Base-by-base conservation (phyloP, 1,284 basidiomycete species). In the Xanthoconium separans region DNA sequence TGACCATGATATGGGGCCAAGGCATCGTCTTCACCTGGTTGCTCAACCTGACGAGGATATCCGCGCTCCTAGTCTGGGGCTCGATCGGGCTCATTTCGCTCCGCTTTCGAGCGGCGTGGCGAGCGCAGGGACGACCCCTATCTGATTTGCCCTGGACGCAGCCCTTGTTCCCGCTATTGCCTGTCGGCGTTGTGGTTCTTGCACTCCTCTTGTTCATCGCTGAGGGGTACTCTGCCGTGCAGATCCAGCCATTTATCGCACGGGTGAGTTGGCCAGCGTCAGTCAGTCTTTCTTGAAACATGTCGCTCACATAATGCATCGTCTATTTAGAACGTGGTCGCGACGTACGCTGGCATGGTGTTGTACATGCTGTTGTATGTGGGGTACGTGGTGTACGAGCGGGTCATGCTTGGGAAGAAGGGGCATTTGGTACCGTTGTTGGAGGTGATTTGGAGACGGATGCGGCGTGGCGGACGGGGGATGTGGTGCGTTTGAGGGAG, bases 21-120 rank as follows among this genome's bases (percentile, higher is more conserved):
- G 78, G 79, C 15, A 61, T 80, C 54, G 78, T 79, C 42, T 82
- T 83, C 58, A 77, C 76, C 3, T 81, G 80, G 84, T 72, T 86
- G 34, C 77, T 86, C 61, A 85, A 87, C 64, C 72, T 90, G 47
- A 84, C 83, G 7, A 82, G 86, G 10, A 83, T 89, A 53, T 85
- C 85, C 1, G 84, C 85, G 20, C 72, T 91, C 51, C 76, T 89
- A 46, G 82, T 81, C 22, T 89, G 84, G 83, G 78, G 73, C 30
- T 76, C 77, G 27, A 77, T 90, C 59, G 80, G 84, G 8, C 18
- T 72, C 20, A 79, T 82, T 34, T 81, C 79, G 1, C 51, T 81
- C 34, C 77, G 79, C 16, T 82, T 83, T 68, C 75, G 80, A 29
- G 57, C 62, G 13, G 79, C 78, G 7, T 81, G 77, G 67, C 58